Conservation (phyloP, 192 early-diverging fungal genomes). For the Linnemannia exigua region DNA sequence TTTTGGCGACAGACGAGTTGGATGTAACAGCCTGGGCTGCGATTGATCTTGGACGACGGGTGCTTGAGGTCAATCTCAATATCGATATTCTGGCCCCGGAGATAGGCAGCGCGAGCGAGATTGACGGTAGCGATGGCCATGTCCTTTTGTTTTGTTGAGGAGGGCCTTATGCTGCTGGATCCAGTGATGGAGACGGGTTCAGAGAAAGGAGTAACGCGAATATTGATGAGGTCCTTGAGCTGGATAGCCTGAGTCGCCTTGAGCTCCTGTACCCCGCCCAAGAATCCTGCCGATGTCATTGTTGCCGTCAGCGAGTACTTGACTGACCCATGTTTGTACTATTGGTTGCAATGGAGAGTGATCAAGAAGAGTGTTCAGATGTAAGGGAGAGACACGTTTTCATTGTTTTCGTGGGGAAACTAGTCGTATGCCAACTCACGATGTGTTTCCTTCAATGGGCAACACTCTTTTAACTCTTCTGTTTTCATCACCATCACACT, state of each 20-base stretch:
- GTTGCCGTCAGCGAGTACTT: conserved; percentile 23
- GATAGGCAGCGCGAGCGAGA: conserved; percentile 12
- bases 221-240: conserved; percentile 34
- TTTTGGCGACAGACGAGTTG: conserved; percentile 26
- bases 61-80: conserved; percentile 32
- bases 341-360: neutral
- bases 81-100: conserved; percentile 16
- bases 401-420: too few species aligned
- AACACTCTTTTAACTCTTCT: too few species aligned
- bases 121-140: conserved; percentile 12
- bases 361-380: neutral
- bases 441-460: too few species aligned
- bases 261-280: conserved; percentile 23
- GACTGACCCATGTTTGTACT: conserved; percentile 35
- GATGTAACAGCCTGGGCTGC: conserved; percentile 28
- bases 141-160: neutral
- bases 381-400: too few species aligned
- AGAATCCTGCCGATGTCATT: conserved; percentile 12
- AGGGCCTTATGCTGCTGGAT: neutral
- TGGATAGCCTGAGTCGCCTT: conserved; percentile 9
- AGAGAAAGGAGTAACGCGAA: conserved; percentile 8
- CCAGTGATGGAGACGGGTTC: conserved; percentile 4
- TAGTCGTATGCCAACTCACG: too few species aligned
- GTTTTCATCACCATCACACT: too few species aligned
- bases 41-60: conserved; percentile 12